Evolutionary conservation across 2,329 filamentous ascomycete genomes (phyloP), one percentile per base, ranked within the genome.

Genomic region (Ascochyta fabae): DNA sequence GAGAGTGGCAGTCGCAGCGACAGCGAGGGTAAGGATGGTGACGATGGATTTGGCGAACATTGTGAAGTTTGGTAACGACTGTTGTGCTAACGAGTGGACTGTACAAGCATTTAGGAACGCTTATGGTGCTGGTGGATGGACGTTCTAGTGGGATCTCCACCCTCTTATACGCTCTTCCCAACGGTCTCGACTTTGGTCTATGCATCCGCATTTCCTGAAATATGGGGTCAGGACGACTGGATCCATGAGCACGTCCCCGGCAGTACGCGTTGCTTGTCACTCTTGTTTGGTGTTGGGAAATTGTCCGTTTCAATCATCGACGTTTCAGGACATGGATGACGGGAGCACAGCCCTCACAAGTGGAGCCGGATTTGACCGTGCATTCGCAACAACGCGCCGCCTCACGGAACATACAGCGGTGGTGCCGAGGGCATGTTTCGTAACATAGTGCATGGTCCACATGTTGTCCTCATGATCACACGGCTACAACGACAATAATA

Each of bases 1-100:
- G 41, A 77, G 72, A 8, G 75, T 77, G 27, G 74, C 74, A 23
- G 62, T 67, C 26, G 67, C 61, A 40, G 56, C 50, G 23, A 56
- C 48, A 12, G 41, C 57, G 33, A 66, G 49, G 27, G 55, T 48
- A 31, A 63, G 49, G 24, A 62, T 15, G 13, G 53, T 45, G 27
- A 66, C 22, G 40, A 58, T 23, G 2, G 55, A 50, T 12, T 51
- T 47, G 36, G 42, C 38, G 31, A 56, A 35, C 53, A 56, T 56
- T 1, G 36, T 56, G 16, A 27, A 9, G 10, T 31, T 56, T 35
- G 26, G 29, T 48, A 22, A 47, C 19, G 42, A 51, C 10, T 33
- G 27, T 40, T 16, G 9, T 33, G 15, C 15, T 27, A 43, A 31
- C 8, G 49, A 47, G 29, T 36, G 48, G 34, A 26, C 12, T 26